Conservation (phyloP, 495 filamentous ascomycete species). For the Podospora comata region DNA sequence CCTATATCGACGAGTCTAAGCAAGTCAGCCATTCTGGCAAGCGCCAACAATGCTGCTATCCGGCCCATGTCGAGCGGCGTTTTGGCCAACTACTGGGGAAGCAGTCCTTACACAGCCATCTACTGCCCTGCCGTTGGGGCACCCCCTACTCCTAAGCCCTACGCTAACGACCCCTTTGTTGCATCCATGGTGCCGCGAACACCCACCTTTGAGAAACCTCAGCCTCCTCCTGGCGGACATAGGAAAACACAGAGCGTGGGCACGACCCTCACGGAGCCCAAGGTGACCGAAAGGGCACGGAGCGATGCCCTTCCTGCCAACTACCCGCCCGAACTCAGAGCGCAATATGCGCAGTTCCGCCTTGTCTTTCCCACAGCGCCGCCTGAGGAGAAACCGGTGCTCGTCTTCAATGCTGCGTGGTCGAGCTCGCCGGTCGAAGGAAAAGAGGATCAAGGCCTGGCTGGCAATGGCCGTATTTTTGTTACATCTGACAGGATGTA, state of each 20-base stretch:
- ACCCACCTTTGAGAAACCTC: slow-evolving; percentile 33
- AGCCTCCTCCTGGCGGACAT: slow-evolving; percentile 45
- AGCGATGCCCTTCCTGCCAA: slow-evolving; percentile 67
- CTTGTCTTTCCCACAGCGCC: slow-evolving; percentile 82
- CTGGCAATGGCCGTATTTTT: slow-evolving; percentile 73
- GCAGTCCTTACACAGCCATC: slow-evolving; percentile 74
- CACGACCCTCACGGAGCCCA: slow-evolving; percentile 44
- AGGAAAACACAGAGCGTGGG: slow-evolving; percentile 81
- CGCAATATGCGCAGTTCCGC: slow-evolving; percentile 90
- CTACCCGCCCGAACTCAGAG: slow-evolving; percentile 78
- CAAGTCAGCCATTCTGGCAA: slow-evolving; percentile 77
- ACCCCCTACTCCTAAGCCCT: slow-evolving; percentile 27
- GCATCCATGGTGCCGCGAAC: slow-evolving; percentile 39
- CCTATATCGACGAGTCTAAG: slow-evolving; percentile 86
- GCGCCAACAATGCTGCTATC: slow-evolving; percentile 61
- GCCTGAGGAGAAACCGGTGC: slow-evolving; percentile 68
- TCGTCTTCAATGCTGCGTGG: slow-evolving; percentile 61
- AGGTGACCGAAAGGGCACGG: slow-evolving; percentile 25
- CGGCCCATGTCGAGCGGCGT: slow-evolving; percentile 76
- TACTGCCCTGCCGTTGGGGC: slow-evolving; percentile 49
- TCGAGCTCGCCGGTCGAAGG: slow-evolving; percentile 41
- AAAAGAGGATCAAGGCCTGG: slow-evolving; percentile 36
- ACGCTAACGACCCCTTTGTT: slow-evolving; percentile 52
- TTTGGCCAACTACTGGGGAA: slow-evolving; percentile 92
- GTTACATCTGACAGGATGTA: slow-evolving; percentile 83